Conservation (phyloP, 345 rosid genomes). For the Camelina hispida region DNA sequence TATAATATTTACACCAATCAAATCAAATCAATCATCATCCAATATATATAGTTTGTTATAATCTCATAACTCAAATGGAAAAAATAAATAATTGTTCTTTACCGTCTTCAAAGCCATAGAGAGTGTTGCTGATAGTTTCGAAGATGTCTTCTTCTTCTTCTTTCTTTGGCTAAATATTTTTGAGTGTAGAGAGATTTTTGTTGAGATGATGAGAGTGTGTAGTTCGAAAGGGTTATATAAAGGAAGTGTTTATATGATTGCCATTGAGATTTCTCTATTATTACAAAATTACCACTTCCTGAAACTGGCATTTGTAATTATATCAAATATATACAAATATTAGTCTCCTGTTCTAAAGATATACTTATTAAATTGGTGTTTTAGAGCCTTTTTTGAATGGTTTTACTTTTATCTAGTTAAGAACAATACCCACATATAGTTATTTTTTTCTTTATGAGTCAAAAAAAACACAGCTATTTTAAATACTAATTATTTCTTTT, state of each 20-base stretch:
- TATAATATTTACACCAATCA: background rate
- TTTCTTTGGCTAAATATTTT: slow-evolving; percentile 8
- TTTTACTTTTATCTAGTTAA: background rate
- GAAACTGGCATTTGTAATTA: background rate
- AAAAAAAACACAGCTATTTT: background rate
- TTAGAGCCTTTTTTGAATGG: background rate
- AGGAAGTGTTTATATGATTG: background rate
- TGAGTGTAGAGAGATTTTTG: slow-evolving; percentile 15
- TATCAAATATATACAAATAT: background rate
- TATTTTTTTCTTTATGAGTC: background rate
- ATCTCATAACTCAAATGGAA: background rate
- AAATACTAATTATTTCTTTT: slow-evolving; percentile 25
- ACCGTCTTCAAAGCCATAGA: slow-evolving; percentile 97
- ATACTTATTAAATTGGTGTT: background rate
- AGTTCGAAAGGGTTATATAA: slow-evolving; percentile 22
- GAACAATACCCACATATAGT: background rate
- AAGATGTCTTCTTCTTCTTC: slow-evolving; percentile 12
- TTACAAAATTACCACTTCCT: slow-evolving; percentile 28
- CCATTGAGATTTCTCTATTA: slow-evolving; percentile 15
- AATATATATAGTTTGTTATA: background rate
- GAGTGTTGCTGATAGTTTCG: slow-evolving; percentile 51
- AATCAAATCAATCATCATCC: background rate
- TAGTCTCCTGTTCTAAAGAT: background rate
- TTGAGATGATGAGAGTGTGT: slow-evolving; percentile 9
- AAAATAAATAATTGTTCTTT: background rate